Conservation (phyloP, 208 protist species). For the Acanthamoeba triangularis region DNA sequence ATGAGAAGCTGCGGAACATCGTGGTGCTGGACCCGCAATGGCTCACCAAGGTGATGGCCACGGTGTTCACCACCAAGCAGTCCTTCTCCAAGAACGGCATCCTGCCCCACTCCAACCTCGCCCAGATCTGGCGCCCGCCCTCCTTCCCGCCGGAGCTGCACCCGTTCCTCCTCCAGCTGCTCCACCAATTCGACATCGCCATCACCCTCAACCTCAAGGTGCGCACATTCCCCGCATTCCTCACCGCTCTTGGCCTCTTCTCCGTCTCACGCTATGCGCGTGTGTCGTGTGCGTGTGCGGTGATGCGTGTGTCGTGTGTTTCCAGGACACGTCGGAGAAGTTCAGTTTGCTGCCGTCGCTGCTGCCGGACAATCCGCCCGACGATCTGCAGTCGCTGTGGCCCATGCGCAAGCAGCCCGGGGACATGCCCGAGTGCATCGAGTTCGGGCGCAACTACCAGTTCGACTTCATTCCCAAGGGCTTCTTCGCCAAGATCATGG, state of each 20-base stretch:
- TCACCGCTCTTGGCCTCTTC: neutral
- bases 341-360: constrained; percentile 56
- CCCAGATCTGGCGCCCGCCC: constrained; percentile 51
- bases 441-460: constrained; percentile 77
- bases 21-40: constrained; percentile 82
- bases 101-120: constrained; percentile 5
- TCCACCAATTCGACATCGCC: constrained; percentile 72
- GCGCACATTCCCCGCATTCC: neutral
- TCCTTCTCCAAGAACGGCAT: constrained; percentile 74
- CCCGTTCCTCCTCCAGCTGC: constrained; percentile 54
- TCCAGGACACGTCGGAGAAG: constrained; percentile 9
- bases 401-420: neutral
- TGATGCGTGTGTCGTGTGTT: neutral
- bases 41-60: constrained; percentile 82
- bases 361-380: constrained; percentile 37
- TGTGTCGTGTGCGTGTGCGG: neutral
- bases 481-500: constrained; percentile 85
- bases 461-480: constrained; percentile 84
- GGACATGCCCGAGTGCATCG: neutral
- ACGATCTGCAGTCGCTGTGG: constrained; percentile 10
- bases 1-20: constrained; percentile 78
- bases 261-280: no score
- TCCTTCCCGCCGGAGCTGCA: constrained; percentile 51
- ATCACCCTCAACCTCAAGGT: constrained; percentile 78
- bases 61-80: constrained; percentile 79